These are phyloP conservation scores for Erodium maritimum DNA, from an alignment of 345 rosid genomes.

Conservation along the genomic window DNA sequence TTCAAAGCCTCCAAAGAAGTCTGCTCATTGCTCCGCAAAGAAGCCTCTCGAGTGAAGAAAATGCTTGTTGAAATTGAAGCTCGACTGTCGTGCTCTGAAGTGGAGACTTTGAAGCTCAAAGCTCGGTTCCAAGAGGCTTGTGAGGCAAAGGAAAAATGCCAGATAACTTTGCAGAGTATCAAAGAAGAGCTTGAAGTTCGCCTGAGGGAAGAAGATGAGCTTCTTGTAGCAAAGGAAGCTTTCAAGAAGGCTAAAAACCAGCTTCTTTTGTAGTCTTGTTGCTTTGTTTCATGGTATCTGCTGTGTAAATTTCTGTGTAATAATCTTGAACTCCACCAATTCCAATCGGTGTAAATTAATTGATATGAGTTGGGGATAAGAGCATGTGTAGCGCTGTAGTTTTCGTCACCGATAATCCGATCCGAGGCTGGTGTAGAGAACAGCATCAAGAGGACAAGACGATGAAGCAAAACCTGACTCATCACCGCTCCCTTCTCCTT, in stretches of 20 bases:
- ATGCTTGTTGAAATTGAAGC: not conserved
- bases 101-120: not conserved
- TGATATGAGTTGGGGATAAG: no score
- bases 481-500: no score
- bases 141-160: not conserved
- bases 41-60: not conserved
- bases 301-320: no score
- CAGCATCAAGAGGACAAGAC: no score
- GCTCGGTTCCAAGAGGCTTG: not conserved
- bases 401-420: no score
- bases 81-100: not conserved
- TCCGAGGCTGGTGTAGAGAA: no score
- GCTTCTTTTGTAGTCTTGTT: not conserved
- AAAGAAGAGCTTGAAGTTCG: not conserved
- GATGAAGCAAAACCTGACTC: no score
- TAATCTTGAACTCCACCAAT: no score
- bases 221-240: not conserved
- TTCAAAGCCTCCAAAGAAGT: not conserved
- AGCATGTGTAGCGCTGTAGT: no score
- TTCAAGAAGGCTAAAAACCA: not conserved
- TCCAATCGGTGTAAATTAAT: no score
- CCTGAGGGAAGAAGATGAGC: not conserved
- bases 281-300: no score
- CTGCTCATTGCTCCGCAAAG: not conserved
- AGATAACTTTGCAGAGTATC: not conserved